Base-by-base conservation (phyloP, 139 green algal genomes). In the Coelastrella sp. region DNA sequence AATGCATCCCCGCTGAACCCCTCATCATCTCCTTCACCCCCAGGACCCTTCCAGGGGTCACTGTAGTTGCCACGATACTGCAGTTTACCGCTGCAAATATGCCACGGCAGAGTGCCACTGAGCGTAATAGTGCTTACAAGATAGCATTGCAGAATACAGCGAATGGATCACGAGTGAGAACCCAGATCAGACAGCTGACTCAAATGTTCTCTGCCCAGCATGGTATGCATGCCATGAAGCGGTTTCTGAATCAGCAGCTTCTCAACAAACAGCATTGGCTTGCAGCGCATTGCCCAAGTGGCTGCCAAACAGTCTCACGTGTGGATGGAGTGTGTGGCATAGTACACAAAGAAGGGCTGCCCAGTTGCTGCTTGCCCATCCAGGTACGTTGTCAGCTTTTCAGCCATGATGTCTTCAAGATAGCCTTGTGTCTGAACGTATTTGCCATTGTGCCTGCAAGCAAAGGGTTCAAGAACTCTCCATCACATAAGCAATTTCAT, bases 291-390 rank as follows among this genome's bases (percentile, higher is more conserved):
- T 49, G 35, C 35, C 35, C 35, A 49, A 3, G 35, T 49, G 35
- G 35, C 35, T 49, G 35, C 35, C 35, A 49, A 49, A 49, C 35
- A 49, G 35, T 49, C 80, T 87, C 7, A 87, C 81, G 15, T 56
- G 14, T 87, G 81, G 24, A 74, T 73, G 7, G 61, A 56, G 14
- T 87, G 27, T 35, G 81, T n/a, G 56, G 81, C 81, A 19, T 87
- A 87, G 81, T 75, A 87, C 81, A 87, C n/a, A 61, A 87, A 87
- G 58, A 87, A 87, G 0, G 81, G 81, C 24, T 74, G 22, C 8
- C n/a, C 49, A 20, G 10, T 20, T 14, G 8, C 22, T 6, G 10
- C 12, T 61, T 87, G 81, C 15, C 22, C 11, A 7, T 87, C 58
- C 59, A 87, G 58, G 24, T 56, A 87, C 0, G 57, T 74, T 7